Evolutionary conservation across 306 rosid species (phyloP), one percentile per base, ranked within the genome.

Genomic region (Citrullus mucosospermus): DNA sequence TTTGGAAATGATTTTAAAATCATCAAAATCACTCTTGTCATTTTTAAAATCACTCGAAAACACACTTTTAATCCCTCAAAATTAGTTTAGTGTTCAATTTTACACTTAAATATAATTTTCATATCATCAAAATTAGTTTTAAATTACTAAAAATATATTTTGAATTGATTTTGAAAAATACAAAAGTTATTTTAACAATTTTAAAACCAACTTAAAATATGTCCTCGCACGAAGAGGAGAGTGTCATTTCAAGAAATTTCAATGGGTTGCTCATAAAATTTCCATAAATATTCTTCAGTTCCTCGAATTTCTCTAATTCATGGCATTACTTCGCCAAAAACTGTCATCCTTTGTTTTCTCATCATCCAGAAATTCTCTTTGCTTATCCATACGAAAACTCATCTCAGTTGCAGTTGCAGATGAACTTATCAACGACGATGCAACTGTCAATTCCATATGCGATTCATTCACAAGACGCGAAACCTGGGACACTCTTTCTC

Each of bases 401-500:
- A 53, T n/a, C 51, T 20, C 76, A 53, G 14, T 55, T 18, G 0
- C 62, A 60, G 43, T 18, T 10, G 13, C 65, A 61, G 34, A 46
- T 4, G 20, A 65, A n/a, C 39, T 68, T 32, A 34, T 16, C 2
- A 28, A 78, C 67, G 16, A 48, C 4, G 81, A 66, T 12, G 16
- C 75, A 5, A n/a, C 12, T 5, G 81, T 82, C 2, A 69, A 25
- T 30, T 82, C 83, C 63, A 84, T 91, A 2, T 83, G 84, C 79
- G 80, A 84, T 46, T 83, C 90, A 0, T 87, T 93, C 77, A 82
- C 88, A 85, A 66, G 71, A 6, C 84, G 89, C 14, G 81, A 86
- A 73, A 85, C 71, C 43, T 93, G 98, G 98, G 90, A 87, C 61
- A 32, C 70, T 66, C 53, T 91, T 9, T 78, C 88, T 17, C 72